phyloP scores from a whole-genome alignment of 805 yeast species.

The Spathaspora passalidarum region DNA sequence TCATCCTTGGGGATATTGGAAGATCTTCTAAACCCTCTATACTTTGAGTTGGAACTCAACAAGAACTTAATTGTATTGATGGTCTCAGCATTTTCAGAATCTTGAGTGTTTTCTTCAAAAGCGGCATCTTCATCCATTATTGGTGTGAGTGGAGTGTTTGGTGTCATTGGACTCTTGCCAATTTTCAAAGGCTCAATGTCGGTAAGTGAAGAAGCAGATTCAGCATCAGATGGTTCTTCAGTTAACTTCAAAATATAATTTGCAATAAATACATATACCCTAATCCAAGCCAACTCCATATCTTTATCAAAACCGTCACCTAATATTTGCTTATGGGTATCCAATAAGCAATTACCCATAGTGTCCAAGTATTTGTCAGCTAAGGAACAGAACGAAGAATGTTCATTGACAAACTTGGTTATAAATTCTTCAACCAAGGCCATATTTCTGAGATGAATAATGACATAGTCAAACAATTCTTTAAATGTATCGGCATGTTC shows the following conservation, averaged over 20 bases:
- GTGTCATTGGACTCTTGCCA: conserved; percentile 8
- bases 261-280: conserved; percentile 39
- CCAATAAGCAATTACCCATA: conserved; percentile 38
- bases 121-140: conserved; percentile 13
- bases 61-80: conserved; percentile 20
- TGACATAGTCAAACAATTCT: conserved; percentile 31
- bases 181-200: conserved; percentile 25
- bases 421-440: conserved; percentile 30
- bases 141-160: conserved; percentile 11
- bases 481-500: conserved; percentile 34
- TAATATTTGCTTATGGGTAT: conserved; percentile 35
- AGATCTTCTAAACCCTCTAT: conserved; percentile 42
- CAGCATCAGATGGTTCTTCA: conserved; percentile 14
- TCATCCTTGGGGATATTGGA: conserved; percentile 16
- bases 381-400: conserved; percentile 20
- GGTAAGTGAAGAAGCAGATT: conserved; percentile 12
- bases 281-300: conserved; percentile 38
- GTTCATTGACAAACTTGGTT: conserved; percentile 29
- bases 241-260: conserved; percentile 29
- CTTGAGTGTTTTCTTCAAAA: neutral
- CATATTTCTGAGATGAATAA: conserved; percentile 28
- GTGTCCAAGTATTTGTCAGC: conserved; percentile 36
- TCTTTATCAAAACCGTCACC: conserved; percentile 28
- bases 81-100: conserved; percentile 5
- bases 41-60: conserved; percentile 22